Base-by-base conservation (phyloP, 306 rosid genomes). In the Arachis hypogaea region DNA sequence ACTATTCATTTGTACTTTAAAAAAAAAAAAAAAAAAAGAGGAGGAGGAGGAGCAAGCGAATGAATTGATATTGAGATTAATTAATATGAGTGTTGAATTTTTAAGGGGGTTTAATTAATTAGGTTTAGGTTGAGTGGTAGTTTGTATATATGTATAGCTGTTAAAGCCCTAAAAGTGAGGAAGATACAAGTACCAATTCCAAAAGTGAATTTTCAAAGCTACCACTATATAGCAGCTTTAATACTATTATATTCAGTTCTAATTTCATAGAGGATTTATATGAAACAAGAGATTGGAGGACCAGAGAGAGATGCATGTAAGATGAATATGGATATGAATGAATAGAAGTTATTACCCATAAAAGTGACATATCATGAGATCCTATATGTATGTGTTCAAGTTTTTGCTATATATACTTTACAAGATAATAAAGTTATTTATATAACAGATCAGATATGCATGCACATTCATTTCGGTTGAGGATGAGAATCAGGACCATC, bases 261-360 rank as follows among this genome's bases (percentile, higher is more conserved):
- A 3, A 52, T 52, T 52, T n/a, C 29, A 52, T 6, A 52, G 9
- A n/a, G 58, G 29, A 63, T 41, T 7, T 41, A 41, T n/a, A 42
- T 7, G 40, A 29, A 57, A 57, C 62, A 52, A 11, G 4, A 52
- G 9, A 11, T 12, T 64, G 71, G 7, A 68, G 85, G 82, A 82
- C 80, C 80, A 82, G 71, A 77, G 71, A 78, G 80, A 77, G 75
- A 78, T 74, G 75, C 49, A 36, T 12, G 6, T 40, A 38, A 60
- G 77, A 68, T 36, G n/a, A 1, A 49, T 11, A 49, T 49, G 55
- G n/a, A 67, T 51, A 40, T 54, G 78, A 55, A 81, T 75, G 63
- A 28, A 70, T 59, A 59, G 52, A 66, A 82, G 16, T 42, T 49
- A 52, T 59, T 77, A 75, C 46, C 64, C 72, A 45, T 30, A 75